Evolutionary conservation across 1,139 yeast species (phyloP), one percentile per base, ranked within the genome.

Genomic region (Kazachstania sp.): DNA sequence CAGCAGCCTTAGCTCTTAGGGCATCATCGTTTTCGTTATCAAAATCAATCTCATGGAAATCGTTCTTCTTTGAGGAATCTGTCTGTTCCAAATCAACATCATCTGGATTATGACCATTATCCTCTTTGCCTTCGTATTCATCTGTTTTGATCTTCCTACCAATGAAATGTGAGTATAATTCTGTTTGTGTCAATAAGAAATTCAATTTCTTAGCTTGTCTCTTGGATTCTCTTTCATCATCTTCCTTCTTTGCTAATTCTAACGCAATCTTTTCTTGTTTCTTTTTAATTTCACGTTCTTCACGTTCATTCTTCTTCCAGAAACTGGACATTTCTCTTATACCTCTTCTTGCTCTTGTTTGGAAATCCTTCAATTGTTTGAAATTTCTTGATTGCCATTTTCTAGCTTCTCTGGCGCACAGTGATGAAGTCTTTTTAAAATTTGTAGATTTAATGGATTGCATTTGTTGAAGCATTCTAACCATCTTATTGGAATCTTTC

Each of bases 311-410:
- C 56, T 92, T 83, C 66, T 90, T 90, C 98, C 98, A 94, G 74
- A 86, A 92, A 60, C 86, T 85, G 62, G 90, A 81, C 98, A 94
- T 94, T 69, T 92, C 99, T 61, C 97, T 79, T 90, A 90, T 86
- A 44, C 96, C 95, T 63, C 98, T 79, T 67, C 96, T 80, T 2
- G 97, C 97, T 64, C 86, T 86, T 12, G 95, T 83, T 57, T 86
- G 88, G 59, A 90, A 73, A 68, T 92, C 98, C 70, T 92, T 94
- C 60, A 83, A 83, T 55, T 84, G 84, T 64, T 90, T 90, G 64
- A 87, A 90, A 47, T 95, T 90, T 59, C 85, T 79, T 48, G 83
- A 71, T 69, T 90, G 97, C 98, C 98, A 94, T 63, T 95, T 79
- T 64, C 86, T 82, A 5, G 98, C 95, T 70, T 92, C 99, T 67